These are phyloP conservation scores for Ceratocystis colombiana DNA, from an alignment of 2,329 filamentous ascomycete species.

Conservation along the genomic window DNA sequence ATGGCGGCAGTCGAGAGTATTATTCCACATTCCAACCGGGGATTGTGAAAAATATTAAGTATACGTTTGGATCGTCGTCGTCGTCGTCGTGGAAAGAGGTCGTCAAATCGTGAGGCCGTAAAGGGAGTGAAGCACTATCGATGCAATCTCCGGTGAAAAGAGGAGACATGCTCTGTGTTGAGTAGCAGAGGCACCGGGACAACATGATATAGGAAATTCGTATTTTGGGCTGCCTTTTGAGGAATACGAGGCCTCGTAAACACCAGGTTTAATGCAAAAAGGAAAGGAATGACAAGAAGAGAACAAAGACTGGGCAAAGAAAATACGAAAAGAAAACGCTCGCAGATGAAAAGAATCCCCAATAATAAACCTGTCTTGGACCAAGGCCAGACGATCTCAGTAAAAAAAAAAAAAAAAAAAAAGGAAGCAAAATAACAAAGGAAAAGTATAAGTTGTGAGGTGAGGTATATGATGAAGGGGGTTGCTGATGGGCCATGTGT, in stretches of 20 bases:
- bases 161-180: not conserved
- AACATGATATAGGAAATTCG: not conserved
- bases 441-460: slow-evolving; percentile 19
- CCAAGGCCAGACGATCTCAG: slow-evolving; percentile 12
- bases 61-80: not conserved
- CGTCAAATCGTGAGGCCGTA: slow-evolving; percentile 12
- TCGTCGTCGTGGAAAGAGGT: slow-evolving; percentile 10
- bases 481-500: slow-evolving; percentile 19
- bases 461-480: slow-evolving; percentile 18
- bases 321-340: slow-evolving; percentile 15
- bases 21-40: slow-evolving; percentile 14
- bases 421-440: slow-evolving; percentile 14
- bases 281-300: slow-evolving; percentile 2
- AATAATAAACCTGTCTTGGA: slow-evolving; percentile 17
- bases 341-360: not conserved
- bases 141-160: not conserved
- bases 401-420: not conserved
- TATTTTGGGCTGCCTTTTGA: not conserved
- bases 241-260: slow-evolving; percentile 5
- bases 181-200: not conserved
- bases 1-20: slow-evolving; percentile 1
- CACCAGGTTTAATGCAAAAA: slow-evolving; percentile 14
- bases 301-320: slow-evolving; percentile 15
- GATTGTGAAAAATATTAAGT: slow-evolving; percentile 11
- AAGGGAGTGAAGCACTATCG: slow-evolving; percentile 5